Conservation (phyloP, 176 grass and related monocot species). For the Musa acuminata region DNA sequence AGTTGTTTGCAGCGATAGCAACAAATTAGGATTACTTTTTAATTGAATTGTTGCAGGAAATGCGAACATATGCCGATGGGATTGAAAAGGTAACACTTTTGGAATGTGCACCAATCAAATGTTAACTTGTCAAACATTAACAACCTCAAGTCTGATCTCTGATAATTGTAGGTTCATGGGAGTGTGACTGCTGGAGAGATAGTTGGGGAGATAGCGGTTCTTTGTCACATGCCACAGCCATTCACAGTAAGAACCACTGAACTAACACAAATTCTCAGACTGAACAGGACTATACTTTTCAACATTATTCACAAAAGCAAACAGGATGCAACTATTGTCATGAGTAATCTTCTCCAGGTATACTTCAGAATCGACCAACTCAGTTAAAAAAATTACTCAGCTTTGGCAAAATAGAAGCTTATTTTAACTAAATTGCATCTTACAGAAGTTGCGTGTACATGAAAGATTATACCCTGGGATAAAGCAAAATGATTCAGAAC, state of each 20-base stretch:
- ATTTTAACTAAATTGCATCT: neutral
- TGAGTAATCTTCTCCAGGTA: conserved; percentile 23
- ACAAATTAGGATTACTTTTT: neutral
- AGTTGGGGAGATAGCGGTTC: conserved; percentile 18
- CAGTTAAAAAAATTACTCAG: neutral
- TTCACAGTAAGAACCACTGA: conserved; percentile 19
- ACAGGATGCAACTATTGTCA: conserved; percentile 11
- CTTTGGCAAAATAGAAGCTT: neutral
- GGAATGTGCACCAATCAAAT: no score
- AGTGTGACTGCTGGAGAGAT: conserved; percentile 15
- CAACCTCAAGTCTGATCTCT: neutral
- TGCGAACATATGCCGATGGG: conserved; percentile 32
- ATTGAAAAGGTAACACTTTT: conserved; percentile 32
- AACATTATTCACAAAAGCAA: conserved; percentile 11
- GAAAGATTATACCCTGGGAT: conserved; percentile 5
- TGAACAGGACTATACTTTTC: conserved; percentile 5
- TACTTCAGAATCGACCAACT: neutral
- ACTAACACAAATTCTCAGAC: conserved; percentile 21
- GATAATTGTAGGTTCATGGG: conserved; percentile 6
- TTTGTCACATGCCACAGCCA: conserved; percentile 20
- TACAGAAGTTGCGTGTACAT: conserved; percentile 23
- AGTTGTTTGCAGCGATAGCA: neutral
- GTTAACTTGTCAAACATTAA: no score
- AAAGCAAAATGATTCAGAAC: neutral
- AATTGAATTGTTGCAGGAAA: conserved; percentile 28